Percentiles rank a stretch among this genome's conserved stretches.
These are phyloP conservation scores for Didymella exigua DNA, from an alignment of 2,329 filamentous ascomycete genomes.

Conservation along the genomic window DNA sequence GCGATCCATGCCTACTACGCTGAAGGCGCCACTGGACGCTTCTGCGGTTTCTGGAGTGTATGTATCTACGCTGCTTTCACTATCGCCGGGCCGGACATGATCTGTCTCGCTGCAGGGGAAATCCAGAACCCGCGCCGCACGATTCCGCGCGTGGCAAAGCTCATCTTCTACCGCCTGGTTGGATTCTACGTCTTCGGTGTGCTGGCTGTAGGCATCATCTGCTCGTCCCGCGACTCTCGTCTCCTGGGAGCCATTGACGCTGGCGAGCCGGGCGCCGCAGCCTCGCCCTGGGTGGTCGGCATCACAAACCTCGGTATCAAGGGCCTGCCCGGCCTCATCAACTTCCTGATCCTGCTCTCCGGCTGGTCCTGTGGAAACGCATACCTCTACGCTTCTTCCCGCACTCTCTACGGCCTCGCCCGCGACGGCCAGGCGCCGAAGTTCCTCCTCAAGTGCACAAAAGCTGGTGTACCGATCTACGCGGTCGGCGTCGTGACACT, in stretches of 20 bases:
- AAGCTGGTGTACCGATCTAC: constrained; percentile 62
- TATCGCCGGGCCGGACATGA: constrained; percentile 55
- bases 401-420: constrained; percentile 61
- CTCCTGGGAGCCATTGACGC: constrained; percentile 51
- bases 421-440: constrained; percentile 69
- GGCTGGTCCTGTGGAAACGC: constrained; percentile 65
- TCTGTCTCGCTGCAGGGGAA: constrained; percentile 58
- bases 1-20: constrained; percentile 59
- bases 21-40: constrained; percentile 55
- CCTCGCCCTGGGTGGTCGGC: constrained; percentile 58
- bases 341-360: constrained; percentile 69
- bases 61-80: constrained; percentile 60
- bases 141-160: constrained; percentile 63
- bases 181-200: constrained; percentile 66
- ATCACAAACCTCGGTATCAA: constrained; percentile 58
- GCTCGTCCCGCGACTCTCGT: constrained; percentile 57
- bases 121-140: constrained; percentile 64
- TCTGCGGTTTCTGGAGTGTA: constrained; percentile 49
- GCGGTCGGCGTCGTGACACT: constrained; percentile 53
- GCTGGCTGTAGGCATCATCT: constrained; percentile 66
- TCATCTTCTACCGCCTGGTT: constrained; percentile 66
- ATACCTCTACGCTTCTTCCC: constrained; percentile 59
- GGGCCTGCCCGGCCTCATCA: constrained; percentile 69
- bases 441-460: constrained; percentile 65
- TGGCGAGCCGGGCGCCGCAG: constrained; percentile 60